Base-by-base conservation (phyloP, 2,329 filamentous ascomycete genomes). In the Penicillium sclerotigenum region DNA sequence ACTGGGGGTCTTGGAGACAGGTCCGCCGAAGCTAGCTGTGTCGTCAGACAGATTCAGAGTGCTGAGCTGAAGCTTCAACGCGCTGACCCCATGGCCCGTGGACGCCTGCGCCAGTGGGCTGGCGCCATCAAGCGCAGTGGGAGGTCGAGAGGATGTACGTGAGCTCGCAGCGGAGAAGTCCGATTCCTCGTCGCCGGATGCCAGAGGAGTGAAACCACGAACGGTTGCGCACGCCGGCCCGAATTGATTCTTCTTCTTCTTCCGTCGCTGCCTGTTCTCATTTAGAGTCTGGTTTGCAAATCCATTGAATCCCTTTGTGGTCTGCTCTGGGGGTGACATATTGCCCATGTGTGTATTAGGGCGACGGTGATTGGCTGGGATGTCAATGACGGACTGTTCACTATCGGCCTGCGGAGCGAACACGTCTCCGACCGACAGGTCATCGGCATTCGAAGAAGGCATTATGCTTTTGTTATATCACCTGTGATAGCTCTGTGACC, bases 41-140 rank as follows among this genome's bases (percentile, higher is more conserved):
- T 80, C 80, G 43, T 82, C 81, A 3, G 84, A 81, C 14, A 96
- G 79, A 67, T 83, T 89, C 52, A 97, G 78, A 2, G 87, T 85
- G 59, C 96, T 91, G 56, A 96, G 81, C 68, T 94, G 88, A 71
- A 87, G 80, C 70, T 91, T 91, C 67, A 97, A 78, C 65, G 87
- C 89, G 68, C 90, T 89, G 65, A 97, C 91, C 46, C 91, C 91
- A 57, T 88, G 87, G 41, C 72, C 72, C 1, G 77, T 71, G 24
- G 79, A 80, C 0, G 83, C 79, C 57, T 81, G 75, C 34, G 81
- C 70, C 24, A 75, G 73, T n/a, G 79, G 78, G 58, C 79, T 82
- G 60, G 74, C 77, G 8, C 63, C 62, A n/a, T 57, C 58, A n/a
- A 56, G 20, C 4, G 61, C 46, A 28, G 60, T 62, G 16, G 58